These are phyloP conservation scores for Xylaria sp. DNA, from an alignment of 2,329 filamentous ascomycete species.

Conservation along the genomic window DNA sequence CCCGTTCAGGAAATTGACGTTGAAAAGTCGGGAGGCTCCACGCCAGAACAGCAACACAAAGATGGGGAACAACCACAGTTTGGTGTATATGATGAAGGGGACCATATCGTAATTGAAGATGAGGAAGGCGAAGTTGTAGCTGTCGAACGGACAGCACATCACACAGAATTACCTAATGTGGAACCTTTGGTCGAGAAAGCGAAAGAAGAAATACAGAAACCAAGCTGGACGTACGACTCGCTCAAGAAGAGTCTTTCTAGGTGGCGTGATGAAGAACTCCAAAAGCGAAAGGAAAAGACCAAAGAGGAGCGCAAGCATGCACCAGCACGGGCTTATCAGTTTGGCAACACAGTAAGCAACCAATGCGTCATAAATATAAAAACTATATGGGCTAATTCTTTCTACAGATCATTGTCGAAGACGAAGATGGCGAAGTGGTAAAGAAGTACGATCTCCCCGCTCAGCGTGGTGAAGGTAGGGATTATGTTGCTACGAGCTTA, in stretches of 20 bases:
- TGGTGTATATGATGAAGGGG: constrained; percentile 84
- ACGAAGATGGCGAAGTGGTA: constrained; percentile 86
- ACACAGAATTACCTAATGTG: constrained; percentile 35
- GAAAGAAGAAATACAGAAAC: constrained; percentile 52
- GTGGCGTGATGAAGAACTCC: constrained; percentile 69
- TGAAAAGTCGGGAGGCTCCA: constrained; percentile 45
- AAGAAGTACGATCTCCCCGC: constrained; percentile 82
- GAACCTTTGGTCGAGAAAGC: constrained; percentile 49
- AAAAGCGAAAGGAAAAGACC: constrained; percentile 70
- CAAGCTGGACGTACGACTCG: constrained; percentile 58
- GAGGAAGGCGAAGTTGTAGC: constrained; percentile 86
- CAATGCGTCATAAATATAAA: not conserved
- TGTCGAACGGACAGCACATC: constrained; percentile 60
- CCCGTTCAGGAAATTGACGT: constrained; percentile 41
- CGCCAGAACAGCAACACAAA: constrained; percentile 40
- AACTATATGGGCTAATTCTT: not conserved
- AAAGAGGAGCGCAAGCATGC: constrained; percentile 69
- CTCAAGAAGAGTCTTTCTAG: constrained; percentile 63
- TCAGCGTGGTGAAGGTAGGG: constrained; percentile 58
- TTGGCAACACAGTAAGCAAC: constrained; percentile 76
- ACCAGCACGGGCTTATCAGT: constrained; percentile 85
- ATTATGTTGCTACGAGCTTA: constrained; percentile 59
- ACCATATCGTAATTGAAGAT: constrained; percentile 84
- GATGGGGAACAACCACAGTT: constrained; percentile 52
- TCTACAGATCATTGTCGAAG: constrained; percentile 81